These are phyloP conservation scores for Ceratocystiopsis minuta DNA, from an alignment of 2,329 filamentous ascomycete genomes.

Conservation along the genomic window DNA sequence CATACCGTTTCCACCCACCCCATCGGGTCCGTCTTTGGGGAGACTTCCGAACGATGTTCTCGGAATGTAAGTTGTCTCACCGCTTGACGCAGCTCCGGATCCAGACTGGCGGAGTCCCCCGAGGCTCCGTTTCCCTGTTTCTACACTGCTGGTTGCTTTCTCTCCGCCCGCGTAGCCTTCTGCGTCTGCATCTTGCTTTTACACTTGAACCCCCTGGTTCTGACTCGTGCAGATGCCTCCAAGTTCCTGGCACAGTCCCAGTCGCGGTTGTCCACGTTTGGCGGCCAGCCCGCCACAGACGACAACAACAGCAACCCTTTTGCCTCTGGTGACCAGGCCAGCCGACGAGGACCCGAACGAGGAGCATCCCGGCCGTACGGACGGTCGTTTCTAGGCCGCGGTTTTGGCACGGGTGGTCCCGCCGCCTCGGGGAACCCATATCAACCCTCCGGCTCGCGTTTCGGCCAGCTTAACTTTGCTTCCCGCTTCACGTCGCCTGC, in stretches of 20 bases:
- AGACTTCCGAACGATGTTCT: slow-evolving; percentile 46
- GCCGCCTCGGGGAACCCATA: slow-evolving; percentile 50
- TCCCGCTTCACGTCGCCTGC: slow-evolving; percentile 51
- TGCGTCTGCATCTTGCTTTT: too few relatives aligned
- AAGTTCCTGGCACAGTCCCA: slow-evolving; percentile 93
- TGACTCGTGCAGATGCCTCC: slow-evolving; percentile 56
- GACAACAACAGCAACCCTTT: slow-evolving; percentile 14
- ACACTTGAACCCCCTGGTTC: too few relatives aligned
- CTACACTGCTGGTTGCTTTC: too few relatives aligned
- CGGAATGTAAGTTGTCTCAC: slow-evolving; percentile 54
- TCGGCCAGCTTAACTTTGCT: slow-evolving; percentile 56
- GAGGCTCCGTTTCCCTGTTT: background rate
- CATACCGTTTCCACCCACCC: background rate
- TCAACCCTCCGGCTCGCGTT: slow-evolving; percentile 50
- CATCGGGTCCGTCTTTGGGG: slow-evolving; percentile 5
- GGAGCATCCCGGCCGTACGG: slow-evolving; percentile 14
- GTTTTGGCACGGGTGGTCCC: slow-evolving; percentile 23
- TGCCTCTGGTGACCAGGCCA: slow-evolving; percentile 6
- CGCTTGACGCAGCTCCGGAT: background rate
- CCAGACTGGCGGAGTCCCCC: too few relatives aligned
- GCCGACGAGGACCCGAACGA: slow-evolving; percentile 15
- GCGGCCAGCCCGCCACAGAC: slow-evolving; percentile 30
- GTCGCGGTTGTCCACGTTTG: slow-evolving; percentile 63
- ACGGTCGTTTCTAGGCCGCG: slow-evolving; percentile 23
- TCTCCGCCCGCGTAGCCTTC: too few relatives aligned